Conservation (phyloP, 2,329 filamentous ascomycete species). For the Teratosphaeria zuluensis region DNA sequence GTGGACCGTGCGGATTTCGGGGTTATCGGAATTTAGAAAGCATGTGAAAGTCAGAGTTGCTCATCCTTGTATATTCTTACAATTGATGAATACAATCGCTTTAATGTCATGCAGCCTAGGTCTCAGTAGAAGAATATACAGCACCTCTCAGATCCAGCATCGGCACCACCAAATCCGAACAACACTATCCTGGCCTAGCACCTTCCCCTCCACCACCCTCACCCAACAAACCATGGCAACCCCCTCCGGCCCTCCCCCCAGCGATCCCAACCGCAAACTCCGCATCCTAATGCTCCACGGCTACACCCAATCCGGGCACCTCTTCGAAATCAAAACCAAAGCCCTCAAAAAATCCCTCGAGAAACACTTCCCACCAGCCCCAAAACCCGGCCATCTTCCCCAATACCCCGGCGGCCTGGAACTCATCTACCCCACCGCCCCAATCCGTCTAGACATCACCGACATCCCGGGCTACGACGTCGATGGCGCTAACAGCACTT, state of each 20-base stretch:
- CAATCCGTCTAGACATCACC: conserved; percentile 31
- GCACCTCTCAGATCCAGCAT: too few species aligned
- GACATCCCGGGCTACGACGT: conserved; percentile 51
- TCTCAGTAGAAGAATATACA: too few species aligned
- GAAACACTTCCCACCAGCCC: conserved; percentile 59
- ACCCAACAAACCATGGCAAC: conserved; percentile 1
- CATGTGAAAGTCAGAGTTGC: background rate
- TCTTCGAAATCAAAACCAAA: conserved; percentile 83
- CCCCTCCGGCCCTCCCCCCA: background rate
- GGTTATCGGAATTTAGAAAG: background rate
- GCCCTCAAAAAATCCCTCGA: conserved; percentile 70
- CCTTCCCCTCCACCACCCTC: background rate
- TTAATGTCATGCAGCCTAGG: too few species aligned
- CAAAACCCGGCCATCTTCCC: conserved; percentile 33
- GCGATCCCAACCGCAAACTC: conserved; percentile 21
- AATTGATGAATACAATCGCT: too few species aligned
- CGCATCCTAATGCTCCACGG: conserved; percentile 49
- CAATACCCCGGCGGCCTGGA: conserved; percentile 31
- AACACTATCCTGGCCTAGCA: background rate
- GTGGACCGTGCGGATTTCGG: background rate
- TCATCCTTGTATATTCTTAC: background rate
- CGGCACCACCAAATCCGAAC: background rate
- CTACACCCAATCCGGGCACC: conserved; percentile 78
- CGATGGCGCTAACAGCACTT: conserved; percentile 15
- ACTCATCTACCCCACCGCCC: conserved; percentile 39